Evolutionary conservation across 371 early-diverging fungal genomes (phyloP), one percentile per base, ranked within the genome.

Genomic region (Rhizopus stolonifer): DNA sequence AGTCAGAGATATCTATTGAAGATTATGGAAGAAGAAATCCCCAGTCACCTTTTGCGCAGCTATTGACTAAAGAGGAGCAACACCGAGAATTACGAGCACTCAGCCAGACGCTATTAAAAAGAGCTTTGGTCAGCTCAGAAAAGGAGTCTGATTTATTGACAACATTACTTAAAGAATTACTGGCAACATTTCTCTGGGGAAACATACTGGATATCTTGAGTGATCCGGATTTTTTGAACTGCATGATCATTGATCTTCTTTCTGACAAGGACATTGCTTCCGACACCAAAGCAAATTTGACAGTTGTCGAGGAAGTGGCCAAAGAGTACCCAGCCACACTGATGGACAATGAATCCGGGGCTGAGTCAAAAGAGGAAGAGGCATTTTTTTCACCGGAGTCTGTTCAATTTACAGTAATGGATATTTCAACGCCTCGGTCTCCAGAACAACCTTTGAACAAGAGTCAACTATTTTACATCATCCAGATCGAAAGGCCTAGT

Each of bases 1-100:
- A 58, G 4, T 70, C 75, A 13, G 56, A 58, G 3, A 29, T 70
- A 13, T 50, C 70, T 4, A 49, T 78, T n/a, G 64, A 68, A n/a
- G 56, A 54, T 2, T 78, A 68, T 43, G 65, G 68, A 0, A 39
- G 29, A 4, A 43, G 59, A 21, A 72, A 78, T 42, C 75, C 75
- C 8, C 74, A 74, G 34, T 78, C 78, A 2, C 75, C 78, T 3
- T 78, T 78, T 68, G 68, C 73, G 9, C 78, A 78, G 44, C 48
- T 74, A 8, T 46, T 78, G 4, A 62, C 74, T 11, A 60, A 46
- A 49, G 52, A 60, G 21, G 75, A 72, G 11, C 78, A 78, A 32
- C 70, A 78, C 29, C 58, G 54, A 1, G 70, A 74, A 52, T 44
- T 78, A 43, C 54, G 67, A 17, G 51, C 46, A 0, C 64, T 78